Percentiles rank a stretch among this genome's conserved stretches.
Evolutionary conservation across 2,329 filamentous ascomycete genomes (phyloP).

Genomic region (Calonectria hongkongensis): DNA sequence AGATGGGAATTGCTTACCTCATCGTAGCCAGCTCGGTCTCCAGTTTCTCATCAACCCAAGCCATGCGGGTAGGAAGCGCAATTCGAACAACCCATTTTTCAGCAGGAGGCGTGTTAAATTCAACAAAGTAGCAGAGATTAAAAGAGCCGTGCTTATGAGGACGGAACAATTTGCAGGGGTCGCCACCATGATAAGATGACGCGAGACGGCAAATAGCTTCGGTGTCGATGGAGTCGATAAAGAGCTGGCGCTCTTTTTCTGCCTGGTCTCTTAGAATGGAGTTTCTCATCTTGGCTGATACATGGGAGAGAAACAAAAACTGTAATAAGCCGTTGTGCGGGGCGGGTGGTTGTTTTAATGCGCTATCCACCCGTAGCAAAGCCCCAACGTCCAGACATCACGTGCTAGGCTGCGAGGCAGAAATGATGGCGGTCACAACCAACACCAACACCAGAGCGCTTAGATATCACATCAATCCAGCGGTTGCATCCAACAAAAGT

Average conservation of each 20-base stretch:
- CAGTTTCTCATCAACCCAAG: conserved; percentile 1
- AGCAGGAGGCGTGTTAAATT: background rate
- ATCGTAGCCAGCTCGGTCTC: background rate
- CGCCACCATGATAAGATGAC: background rate
- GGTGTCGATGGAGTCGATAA: background rate
- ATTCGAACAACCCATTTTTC: background rate
- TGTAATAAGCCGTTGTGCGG: background rate
- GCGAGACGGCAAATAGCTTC: background rate
- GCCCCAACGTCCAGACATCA: too few relatives aligned
- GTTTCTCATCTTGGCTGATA: background rate
- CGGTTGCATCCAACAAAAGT: too few relatives aligned
- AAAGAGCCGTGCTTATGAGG: conserved; percentile 1
- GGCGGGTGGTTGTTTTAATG: background rate
- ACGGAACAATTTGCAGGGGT: background rate
- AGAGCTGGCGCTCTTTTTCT: background rate
- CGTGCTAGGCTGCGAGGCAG: background rate
- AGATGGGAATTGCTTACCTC: background rate
- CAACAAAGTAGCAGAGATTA: background rate
- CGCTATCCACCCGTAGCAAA: too few relatives aligned
- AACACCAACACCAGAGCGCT: too few relatives aligned
- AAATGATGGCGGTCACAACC: too few relatives aligned
- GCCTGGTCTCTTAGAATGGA: background rate
- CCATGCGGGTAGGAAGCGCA: background rate
- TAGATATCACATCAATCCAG: too few relatives aligned
- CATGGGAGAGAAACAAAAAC: background rate